A percentile compares a stretch with the other conserved stretches of the same genome.
Conservation (phyloP, 495 filamentous ascomycete genomes). For the Tirmania nivea region DNA sequence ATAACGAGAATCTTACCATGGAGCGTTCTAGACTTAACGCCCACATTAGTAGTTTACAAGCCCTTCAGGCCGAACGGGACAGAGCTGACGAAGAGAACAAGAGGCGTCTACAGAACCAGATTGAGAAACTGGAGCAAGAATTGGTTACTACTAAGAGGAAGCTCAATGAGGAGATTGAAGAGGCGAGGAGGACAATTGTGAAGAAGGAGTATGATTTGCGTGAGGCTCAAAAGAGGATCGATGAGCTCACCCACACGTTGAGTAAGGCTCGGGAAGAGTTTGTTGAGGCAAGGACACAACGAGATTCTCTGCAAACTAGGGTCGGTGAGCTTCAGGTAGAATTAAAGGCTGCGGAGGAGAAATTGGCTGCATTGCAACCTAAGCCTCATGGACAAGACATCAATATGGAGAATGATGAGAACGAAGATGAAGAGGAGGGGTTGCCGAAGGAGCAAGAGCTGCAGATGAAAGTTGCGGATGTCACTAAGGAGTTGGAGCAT, state of each 20-base stretch:
- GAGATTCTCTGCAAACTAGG: constrained; percentile 66
- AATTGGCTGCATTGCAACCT: constrained; percentile 53
- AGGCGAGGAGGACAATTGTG: constrained; percentile 50
- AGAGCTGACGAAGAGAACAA: constrained; percentile 60
- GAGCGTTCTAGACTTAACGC: constrained; percentile 63
- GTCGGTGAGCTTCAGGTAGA: constrained; percentile 78
- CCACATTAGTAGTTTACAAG: constrained; percentile 59
- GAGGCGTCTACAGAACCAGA: constrained; percentile 50
- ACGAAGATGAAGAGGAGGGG: constrained; percentile 28
- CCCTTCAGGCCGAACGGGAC: constrained; percentile 73
- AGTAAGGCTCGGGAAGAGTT: constrained; percentile 62
- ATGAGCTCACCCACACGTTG: constrained; percentile 65
- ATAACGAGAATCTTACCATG: constrained; percentile 63
- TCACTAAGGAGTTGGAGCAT: constrained; percentile 62
- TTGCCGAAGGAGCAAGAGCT: constrained; percentile 67
- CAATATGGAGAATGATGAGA: constrained; percentile 21
- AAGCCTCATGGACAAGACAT: constrained; percentile 32
- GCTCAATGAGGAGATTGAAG: constrained; percentile 63
- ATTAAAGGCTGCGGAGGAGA: constrained; percentile 70
- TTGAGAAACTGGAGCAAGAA: constrained; percentile 59
- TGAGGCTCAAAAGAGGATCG: constrained; percentile 67
- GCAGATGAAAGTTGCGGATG: constrained; percentile 54
- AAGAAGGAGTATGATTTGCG: constrained; percentile 74
- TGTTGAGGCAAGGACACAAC: constrained; percentile 56
- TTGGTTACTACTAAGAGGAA: constrained; percentile 59